Conservation (phyloP, 495 filamentous ascomycete species). For the Achaetomiella virescens region DNA sequence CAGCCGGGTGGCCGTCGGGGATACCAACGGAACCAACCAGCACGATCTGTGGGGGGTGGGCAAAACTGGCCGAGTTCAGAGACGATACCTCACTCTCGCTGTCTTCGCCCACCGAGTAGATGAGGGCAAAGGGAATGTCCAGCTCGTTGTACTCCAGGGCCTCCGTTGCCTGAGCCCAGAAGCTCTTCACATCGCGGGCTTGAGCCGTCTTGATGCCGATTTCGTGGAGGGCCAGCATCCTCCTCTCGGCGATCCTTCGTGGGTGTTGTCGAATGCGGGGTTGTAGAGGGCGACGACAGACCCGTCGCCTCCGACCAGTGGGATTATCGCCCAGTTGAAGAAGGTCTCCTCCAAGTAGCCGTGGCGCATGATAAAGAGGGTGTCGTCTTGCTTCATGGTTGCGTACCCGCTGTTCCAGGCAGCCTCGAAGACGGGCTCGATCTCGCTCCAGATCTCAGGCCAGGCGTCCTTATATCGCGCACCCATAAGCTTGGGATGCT, state of each 20-base stretch:
- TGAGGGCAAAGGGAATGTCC: conserved; percentile 57
- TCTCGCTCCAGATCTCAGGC: conserved; percentile 60
- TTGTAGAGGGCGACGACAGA: conserved; percentile 61
- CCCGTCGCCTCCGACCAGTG: conserved; percentile 57
- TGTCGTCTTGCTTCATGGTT: conserved; percentile 70
- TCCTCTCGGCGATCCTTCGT: conserved; percentile 56
- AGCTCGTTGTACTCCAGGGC: conserved; percentile 56
- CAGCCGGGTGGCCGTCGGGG: conserved; percentile 50
- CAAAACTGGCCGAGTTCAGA: conserved; percentile 52
- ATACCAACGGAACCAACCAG: conserved; percentile 61
- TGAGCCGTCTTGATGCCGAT: conserved; percentile 62
- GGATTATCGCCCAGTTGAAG: conserved; percentile 64
- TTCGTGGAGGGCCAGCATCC: conserved; percentile 62
- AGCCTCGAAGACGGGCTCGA: conserved; percentile 53
- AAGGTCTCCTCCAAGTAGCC: conserved; percentile 62
- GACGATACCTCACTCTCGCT: conserved; percentile 55
- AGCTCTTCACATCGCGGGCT: conserved; percentile 58
- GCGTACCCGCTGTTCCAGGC: conserved; percentile 56
- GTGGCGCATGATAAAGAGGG: conserved; percentile 55
- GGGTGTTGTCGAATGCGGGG: conserved; percentile 62
- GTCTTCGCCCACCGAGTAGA: conserved; percentile 58
- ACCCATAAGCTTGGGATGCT: conserved; percentile 66
- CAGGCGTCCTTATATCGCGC: conserved; percentile 56
- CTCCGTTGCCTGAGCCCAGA: conserved; percentile 52
- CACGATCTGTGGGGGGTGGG: conserved; percentile 47